These are phyloP conservation scores for Candida qinlingensis DNA, from an alignment of 805 yeast species.

Conservation along the genomic window DNA sequence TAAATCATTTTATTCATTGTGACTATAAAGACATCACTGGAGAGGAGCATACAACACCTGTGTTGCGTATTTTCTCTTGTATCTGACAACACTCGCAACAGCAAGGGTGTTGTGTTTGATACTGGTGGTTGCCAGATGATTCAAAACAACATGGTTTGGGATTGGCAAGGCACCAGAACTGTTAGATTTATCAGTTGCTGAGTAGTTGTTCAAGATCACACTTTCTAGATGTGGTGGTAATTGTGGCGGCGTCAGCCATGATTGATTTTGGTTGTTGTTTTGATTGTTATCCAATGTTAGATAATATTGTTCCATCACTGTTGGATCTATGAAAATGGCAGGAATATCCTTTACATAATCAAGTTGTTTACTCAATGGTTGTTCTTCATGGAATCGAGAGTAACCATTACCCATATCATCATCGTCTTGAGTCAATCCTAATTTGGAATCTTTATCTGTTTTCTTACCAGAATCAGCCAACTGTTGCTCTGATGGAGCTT, in stretches of 20 bases:
- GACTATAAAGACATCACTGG: slow-evolving; percentile 28
- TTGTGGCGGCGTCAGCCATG: slow-evolving; percentile 84
- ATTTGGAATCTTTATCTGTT: slow-evolving; percentile 45
- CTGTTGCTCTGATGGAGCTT: slow-evolving; percentile 28
- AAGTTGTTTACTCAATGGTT: slow-evolving; percentile 23
- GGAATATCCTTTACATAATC: slow-evolving; percentile 67
- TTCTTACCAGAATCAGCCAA: slow-evolving; percentile 14
- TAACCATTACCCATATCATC: slow-evolving; percentile 84
- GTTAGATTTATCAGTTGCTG: slow-evolving; percentile 60
- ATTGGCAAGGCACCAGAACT: slow-evolving; percentile 86
- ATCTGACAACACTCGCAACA: slow-evolving; percentile 86
- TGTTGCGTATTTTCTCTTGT: slow-evolving; percentile 83
- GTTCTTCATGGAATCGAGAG: slow-evolving; percentile 67
- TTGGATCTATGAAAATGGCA: slow-evolving; percentile 78
- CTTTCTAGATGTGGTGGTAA: slow-evolving; percentile 95
- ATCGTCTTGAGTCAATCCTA: slow-evolving; percentile 60
- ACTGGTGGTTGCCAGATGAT: slow-evolving; percentile 92
- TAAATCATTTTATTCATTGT: background rate
- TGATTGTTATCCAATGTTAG: slow-evolving; percentile 68
- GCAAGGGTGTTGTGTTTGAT: slow-evolving; percentile 91
- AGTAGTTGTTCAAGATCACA: slow-evolving; percentile 78
- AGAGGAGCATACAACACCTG: slow-evolving; percentile 89
- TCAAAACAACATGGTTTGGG: slow-evolving; percentile 91
- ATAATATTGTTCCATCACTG: slow-evolving; percentile 83
- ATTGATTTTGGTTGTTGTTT: slow-evolving; percentile 50